Base-by-base conservation (phyloP, 495 filamentous ascomycete species). In the Xylaria telfairii region DNA sequence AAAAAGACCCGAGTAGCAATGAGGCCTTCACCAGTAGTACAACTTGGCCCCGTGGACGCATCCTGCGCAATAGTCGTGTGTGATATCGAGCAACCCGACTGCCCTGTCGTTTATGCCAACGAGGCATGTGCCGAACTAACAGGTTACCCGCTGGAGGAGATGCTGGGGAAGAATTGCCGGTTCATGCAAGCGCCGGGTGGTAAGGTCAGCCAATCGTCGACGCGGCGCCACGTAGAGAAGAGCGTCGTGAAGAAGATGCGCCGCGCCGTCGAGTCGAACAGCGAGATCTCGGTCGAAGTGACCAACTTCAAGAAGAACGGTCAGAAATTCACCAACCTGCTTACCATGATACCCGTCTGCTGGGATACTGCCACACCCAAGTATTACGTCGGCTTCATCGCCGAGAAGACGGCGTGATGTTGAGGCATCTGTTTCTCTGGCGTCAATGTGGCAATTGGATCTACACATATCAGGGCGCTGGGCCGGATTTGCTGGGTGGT, bases 291-390 rank as follows among this genome's bases (percentile, higher is more conserved):
- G 21, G 71, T 87, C 24, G 77, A 80, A 26, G 76, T 88, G 21
- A 71, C 76, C 67, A 88, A 88, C 70, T 88, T 82, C 73, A 86
- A 80, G 68, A 87, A 85, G 72, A 76, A 77, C 39, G 86, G 86
- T 0, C 57, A 79, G 65, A 72, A 44, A 28, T 88, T 88, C 69
- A 68, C 71, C 60, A 88, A 88, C 62, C 7, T 84, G 12, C 56
- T 88, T 42, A 82, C 80, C 41, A 83, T 87, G 47, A 80, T 88
- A n/a, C 86, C 86, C 2, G 75, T 87, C 39, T 64, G 44, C 32
- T 78, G 80, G 78, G 72, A 78, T 28, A 37, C 60, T 3, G 28
- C 62, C 39, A 34, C 69, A 46, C 21, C 75, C 15, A 72, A 75
- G 51, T 82, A 82, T 56, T 78, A 79, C 10, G 76, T 87, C 30